phyloP scores from a whole-genome alignment of 202 grass and related monocot species.

The Schoenoplectus tabernaemontani region DNA sequence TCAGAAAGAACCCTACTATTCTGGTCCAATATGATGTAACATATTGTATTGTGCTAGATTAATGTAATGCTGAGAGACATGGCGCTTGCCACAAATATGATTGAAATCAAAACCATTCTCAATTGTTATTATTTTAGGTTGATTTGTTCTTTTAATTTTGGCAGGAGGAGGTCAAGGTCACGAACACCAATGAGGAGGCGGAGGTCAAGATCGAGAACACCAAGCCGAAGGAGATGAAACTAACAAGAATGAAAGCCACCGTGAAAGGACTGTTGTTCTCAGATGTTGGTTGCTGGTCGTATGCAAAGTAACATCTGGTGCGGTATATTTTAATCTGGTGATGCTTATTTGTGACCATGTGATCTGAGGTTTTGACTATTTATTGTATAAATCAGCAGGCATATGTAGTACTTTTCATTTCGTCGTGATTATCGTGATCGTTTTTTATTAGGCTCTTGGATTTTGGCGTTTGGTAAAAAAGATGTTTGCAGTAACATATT shows the following conservation, averaged over 20 bases:
- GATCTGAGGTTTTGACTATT: neutral
- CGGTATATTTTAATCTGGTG: neutral
- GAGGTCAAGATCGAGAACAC: conserved; percentile 24
- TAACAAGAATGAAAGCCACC: neutral
- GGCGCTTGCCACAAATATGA: neutral
- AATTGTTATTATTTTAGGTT: neutral
- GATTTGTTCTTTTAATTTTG: conserved; percentile 19
- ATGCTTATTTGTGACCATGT: neutral
- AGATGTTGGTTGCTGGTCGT: neutral
- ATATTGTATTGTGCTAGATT: neutral
- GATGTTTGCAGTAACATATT: neutral
- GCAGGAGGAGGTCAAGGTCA: conserved; percentile 20
- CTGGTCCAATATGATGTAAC: neutral
- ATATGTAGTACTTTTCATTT: neutral
- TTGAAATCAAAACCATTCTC: neutral
- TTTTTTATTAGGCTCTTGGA: neutral
- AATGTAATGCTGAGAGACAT: neutral
- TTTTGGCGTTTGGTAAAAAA: conserved; percentile 6
- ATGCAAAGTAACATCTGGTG: neutral
- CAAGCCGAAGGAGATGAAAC: conserved; percentile 14
- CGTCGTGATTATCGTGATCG: neutral
- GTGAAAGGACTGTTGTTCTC: neutral
- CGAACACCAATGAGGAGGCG: conserved; percentile 19
- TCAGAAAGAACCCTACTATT: neutral
- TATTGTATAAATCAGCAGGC: conserved; percentile 6